Base-by-base conservation (phyloP, 805 yeast species). In the Huiozyma naganishii region DNA sequence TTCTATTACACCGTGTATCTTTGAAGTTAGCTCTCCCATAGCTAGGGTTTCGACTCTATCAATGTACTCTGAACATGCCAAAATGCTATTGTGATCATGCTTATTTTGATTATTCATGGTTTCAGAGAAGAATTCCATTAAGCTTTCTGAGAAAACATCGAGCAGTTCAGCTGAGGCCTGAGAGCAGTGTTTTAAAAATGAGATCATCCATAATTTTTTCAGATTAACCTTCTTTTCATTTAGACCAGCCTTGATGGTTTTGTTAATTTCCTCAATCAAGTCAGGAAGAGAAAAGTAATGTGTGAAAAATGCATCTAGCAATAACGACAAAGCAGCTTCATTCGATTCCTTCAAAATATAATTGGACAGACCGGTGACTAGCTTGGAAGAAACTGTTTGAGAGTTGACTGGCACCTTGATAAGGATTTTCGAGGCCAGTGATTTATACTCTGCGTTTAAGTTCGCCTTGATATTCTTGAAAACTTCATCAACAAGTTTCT, bases 341-440 rank as follows among this genome's bases (percentile, higher is more conserved):
- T 87, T 85, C 39, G 78, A 75, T 53, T 90, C 97, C 52, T 84
- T 88, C 0, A 74, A 42, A 4, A 82, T 67, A n/a, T 79, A 63
- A 2, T 81, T 69, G 1, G 71, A 49, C 32, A 86, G 55, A 0
- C 64, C 69, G 1, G 63, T 54, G 2, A 74, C 58, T 4, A 81
- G 61, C 32, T 63, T 66, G 0, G 55, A 48, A 2, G 76, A 68
- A 5, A 64, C 55, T 3, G 60, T 48, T 9, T 51, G 48, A 28
- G 41, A 48, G 4, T 57, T 46, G 3, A 51, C 41, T 6, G 69
- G 65, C 11, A 67, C 42, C n/a, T 52, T 45, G 1, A 57, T 42
- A 9, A 87, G 57, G 3, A 75, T 60, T 11, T 64, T 59, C 1
- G 78, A 74, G 42, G 75, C 71, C 1, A 76, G 53, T 0, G 67